A percentile compares a stretch with the other conserved stretches of the same genome.
These are phyloP conservation scores for Leccinum griseonigrum DNA, from an alignment of 1,284 basidiomycete genomes.

Conservation along the genomic window DNA sequence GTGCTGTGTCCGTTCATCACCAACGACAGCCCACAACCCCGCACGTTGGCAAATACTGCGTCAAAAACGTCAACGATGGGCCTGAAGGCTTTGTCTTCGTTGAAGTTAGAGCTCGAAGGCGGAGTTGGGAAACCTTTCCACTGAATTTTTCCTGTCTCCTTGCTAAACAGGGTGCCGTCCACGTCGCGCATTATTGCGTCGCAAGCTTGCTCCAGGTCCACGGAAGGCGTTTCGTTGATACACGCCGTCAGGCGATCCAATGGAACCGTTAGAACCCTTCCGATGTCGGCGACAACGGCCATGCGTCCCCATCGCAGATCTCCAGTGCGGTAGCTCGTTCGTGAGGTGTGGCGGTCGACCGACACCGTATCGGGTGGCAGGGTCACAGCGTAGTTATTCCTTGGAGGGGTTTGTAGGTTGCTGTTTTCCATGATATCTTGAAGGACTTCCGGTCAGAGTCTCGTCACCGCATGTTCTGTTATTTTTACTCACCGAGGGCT, in stretches of 20 bases:
- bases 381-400: too few species aligned
- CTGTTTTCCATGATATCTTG: too few species aligned
- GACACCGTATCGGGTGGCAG: too few species aligned
- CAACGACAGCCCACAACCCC: background rate
- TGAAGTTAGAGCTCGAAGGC: background rate
- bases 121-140: background rate
- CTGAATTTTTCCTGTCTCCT: background rate
- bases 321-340: background rate
- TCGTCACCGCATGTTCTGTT: too few species aligned
- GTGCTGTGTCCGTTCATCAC: background rate
- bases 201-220: background rate
- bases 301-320: background rate
- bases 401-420: too few species aligned
- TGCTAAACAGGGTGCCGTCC: background rate
- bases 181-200: background rate
- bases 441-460: too few species aligned
- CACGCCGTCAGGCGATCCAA: background rate
- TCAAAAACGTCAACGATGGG: background rate
- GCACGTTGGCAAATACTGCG: background rate
- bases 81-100: background rate
- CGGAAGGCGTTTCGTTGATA: background rate
- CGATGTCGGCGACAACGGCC: background rate
- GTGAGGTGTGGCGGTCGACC: too few species aligned
- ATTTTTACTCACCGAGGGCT: too few species aligned
- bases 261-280: background rate